Evolutionary conservation across 768 basidiomycete species (phyloP).

Genomic region (Polyporus arcularius): DNA sequence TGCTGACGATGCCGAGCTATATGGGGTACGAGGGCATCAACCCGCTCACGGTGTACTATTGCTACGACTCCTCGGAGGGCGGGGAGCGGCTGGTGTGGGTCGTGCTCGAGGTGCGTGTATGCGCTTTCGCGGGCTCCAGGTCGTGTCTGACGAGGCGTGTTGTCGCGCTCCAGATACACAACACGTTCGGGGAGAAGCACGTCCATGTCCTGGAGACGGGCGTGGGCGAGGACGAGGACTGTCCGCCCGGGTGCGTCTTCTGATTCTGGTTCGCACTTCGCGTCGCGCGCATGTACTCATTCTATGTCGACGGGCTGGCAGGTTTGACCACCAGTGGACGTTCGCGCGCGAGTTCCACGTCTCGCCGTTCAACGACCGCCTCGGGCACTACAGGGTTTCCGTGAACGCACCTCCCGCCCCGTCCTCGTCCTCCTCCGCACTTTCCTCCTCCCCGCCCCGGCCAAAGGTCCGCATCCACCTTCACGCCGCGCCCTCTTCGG

Average conservation of each 20-base stretch:
- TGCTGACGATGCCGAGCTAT: constrained; percentile 74
- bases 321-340: constrained; percentile 65
- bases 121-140: not conserved
- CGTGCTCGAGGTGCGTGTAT: constrained; percentile 55
- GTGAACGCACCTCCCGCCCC: constrained; percentile 48
- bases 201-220: constrained; percentile 54
- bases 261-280: not conserved
- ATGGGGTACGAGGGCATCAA: constrained; percentile 71
- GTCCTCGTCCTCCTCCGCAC: constrained; percentile 17
- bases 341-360: constrained; percentile 72
- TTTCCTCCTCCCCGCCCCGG: constrained; percentile 31
- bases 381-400: constrained; percentile 63
- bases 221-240: constrained; percentile 41
- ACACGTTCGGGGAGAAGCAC: constrained; percentile 74
- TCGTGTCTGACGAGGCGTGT: not conserved
- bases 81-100: constrained; percentile 37
- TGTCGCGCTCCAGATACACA: constrained; percentile 51
- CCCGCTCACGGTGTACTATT: constrained; percentile 68
- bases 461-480: constrained; percentile 41
- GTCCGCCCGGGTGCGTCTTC: constrained; percentile 33
- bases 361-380: constrained; percentile 74
- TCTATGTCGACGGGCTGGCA: constrained; percentile 19
- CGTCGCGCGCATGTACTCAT: not conserved
- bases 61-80: constrained; percentile 40
- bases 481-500: not conserved